phyloP scores from a whole-genome alignment of 108 stramenopile species.

The Cylindrotheca closterium region DNA sequence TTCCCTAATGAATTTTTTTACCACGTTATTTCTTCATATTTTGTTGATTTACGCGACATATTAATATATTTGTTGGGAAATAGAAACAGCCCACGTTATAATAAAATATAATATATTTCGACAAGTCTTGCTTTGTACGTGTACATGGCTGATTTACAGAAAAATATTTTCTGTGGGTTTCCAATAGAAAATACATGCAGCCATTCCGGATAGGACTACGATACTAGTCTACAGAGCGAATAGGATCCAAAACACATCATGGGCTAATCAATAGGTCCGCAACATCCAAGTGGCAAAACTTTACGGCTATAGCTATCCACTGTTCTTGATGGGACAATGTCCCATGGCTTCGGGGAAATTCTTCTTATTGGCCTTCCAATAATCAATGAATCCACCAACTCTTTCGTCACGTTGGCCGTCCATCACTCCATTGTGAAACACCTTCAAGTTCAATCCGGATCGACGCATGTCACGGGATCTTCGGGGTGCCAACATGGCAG shows the following conservation, averaged over 20 bases:
- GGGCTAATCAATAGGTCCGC: not conserved
- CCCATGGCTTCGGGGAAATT: not conserved
- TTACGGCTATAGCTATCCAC: not conserved
- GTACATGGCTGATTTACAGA: too few relatives aligned
- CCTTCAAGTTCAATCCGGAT: conserved; percentile 21
- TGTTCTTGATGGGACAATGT: not conserved
- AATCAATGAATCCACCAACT: conserved; percentile 14
- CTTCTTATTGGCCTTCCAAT: not conserved
- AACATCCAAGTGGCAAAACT: not conserved
- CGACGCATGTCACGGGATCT: conserved; percentile 21
- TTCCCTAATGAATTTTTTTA: too few relatives aligned
- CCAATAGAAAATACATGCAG: too few relatives aligned
- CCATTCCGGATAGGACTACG: not conserved
- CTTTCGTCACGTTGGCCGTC: conserved; percentile 12
- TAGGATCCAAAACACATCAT: not conserved
- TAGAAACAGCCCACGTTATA: too few relatives aligned
- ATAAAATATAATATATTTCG: too few relatives aligned
- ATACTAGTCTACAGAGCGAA: not conserved
- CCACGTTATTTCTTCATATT: too few relatives aligned
- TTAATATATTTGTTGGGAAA: too few relatives aligned
- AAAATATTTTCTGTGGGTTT: too few relatives aligned
- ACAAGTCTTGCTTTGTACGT: too few relatives aligned
- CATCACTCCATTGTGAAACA: conserved; percentile 33
- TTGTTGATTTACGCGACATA: too few relatives aligned
- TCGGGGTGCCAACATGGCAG: conserved; percentile 31